A percentile compares a stretch with the other conserved stretches of the same genome.
Evolutionary conservation across 352 stramenopile species (phyloP).

Genomic region (Elongisporangium undulatum): DNA sequence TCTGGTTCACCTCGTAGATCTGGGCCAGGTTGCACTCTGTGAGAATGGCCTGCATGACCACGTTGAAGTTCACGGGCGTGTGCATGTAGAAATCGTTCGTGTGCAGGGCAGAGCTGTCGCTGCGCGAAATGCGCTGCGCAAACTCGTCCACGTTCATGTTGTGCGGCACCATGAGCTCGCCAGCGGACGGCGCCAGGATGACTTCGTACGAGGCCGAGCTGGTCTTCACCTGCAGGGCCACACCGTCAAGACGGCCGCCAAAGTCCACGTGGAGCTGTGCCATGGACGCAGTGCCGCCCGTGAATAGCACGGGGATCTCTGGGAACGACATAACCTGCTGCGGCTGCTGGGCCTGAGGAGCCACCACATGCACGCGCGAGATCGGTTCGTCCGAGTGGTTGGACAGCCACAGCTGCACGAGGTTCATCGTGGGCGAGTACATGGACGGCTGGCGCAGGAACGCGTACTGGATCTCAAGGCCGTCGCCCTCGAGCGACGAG

Average conservation of each 20-base stretch:
- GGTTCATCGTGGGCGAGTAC: constrained; percentile 61
- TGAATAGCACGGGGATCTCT: constrained; percentile 80
- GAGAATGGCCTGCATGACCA: constrained; percentile 40
- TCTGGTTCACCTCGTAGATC: constrained; percentile 76
- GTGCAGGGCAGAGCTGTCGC: constrained; percentile 46
- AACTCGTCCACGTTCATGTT: constrained; percentile 76
- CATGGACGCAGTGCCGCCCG: constrained; percentile 66
- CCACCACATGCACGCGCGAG: constrained; percentile 37
- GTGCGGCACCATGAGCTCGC: constrained; percentile 66
- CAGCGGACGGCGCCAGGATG: constrained; percentile 51
- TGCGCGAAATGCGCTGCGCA: constrained; percentile 53
- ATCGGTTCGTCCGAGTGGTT: constrained; percentile 68
- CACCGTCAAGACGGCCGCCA: constrained; percentile 51
- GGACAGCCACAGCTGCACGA: constrained; percentile 63
- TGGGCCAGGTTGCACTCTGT: constrained; percentile 63
- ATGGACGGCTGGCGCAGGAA: constrained; percentile 59
- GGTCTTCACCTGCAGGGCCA: constrained; percentile 59
- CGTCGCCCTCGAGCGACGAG: constrained; percentile 43
- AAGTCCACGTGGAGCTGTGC: constrained; percentile 86
- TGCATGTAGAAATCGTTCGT: constrained; percentile 52
- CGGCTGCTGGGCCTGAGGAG: constrained; percentile 15
- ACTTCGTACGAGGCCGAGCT: constrained; percentile 49
- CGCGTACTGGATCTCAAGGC: constrained; percentile 60
- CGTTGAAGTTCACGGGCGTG: constrained; percentile 44
- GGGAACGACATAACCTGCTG: constrained; percentile 71